Percentiles rank a stretch among this genome's conserved stretches.
These are phyloP conservation scores for Ustilago sp. DNA, from an alignment of 1,284 basidiomycete genomes.

Conservation along the genomic window DNA sequence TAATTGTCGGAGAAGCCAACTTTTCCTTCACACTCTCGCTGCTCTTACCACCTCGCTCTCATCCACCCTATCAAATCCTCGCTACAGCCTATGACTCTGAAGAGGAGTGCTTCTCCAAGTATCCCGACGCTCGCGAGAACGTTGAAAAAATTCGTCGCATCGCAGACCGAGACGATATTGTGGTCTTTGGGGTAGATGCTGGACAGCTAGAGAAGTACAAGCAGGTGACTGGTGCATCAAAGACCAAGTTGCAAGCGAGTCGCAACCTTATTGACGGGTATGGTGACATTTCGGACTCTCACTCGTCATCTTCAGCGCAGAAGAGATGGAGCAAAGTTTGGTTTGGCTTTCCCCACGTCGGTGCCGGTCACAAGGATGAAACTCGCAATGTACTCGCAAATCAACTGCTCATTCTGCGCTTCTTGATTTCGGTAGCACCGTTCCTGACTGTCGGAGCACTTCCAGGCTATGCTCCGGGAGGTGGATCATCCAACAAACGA, in stretches of 20 bases:
- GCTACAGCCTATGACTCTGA: slow-evolving; percentile 90
- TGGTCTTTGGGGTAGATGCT: slow-evolving; percentile 88
- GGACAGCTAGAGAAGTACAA: slow-evolving; percentile 78
- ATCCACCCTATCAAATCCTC: slow-evolving; percentile 77
- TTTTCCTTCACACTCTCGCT: slow-evolving; percentile 91
- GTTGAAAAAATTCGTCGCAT: slow-evolving; percentile 71
- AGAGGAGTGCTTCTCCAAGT: slow-evolving; percentile 82
- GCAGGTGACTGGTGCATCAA: slow-evolving; percentile 63
- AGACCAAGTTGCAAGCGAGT: slow-evolving; percentile 6
- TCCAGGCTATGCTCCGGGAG: slow-evolving; percentile 56
- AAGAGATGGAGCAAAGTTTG: slow-evolving; percentile 81
- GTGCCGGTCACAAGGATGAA: slow-evolving; percentile 94
- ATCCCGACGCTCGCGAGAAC: slow-evolving; percentile 80
- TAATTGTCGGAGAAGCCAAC: slow-evolving; percentile 90
- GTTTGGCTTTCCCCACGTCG: slow-evolving; percentile 97
- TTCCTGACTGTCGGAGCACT: slow-evolving; percentile 73
- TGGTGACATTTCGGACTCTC: neutral
- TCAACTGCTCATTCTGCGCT: slow-evolving; percentile 86
- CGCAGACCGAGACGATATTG: slow-evolving; percentile 75
- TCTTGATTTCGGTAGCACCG: slow-evolving; percentile 80
- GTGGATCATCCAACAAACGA: slow-evolving; percentile 55
- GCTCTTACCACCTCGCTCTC: slow-evolving; percentile 70
- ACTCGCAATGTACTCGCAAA: slow-evolving; percentile 92
- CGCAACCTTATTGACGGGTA: slow-evolving; percentile 17
- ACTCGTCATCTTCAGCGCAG: slow-evolving; percentile 10